Conservation (phyloP, 768 basidiomycete species). For the Dentipellis fragilis region DNA sequence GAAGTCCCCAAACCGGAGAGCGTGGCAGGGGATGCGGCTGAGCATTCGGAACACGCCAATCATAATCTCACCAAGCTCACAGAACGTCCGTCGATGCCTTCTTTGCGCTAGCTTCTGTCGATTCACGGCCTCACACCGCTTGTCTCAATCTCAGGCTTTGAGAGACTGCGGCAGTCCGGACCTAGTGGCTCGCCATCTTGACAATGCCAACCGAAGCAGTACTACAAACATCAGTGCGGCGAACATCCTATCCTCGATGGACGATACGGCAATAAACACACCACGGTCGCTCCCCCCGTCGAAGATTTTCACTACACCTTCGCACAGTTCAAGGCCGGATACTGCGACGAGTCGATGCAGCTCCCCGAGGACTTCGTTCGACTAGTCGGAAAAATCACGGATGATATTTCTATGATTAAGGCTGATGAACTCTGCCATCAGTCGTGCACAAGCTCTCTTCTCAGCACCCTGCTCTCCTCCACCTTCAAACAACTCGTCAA, state of each 20-base stretch:
- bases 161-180: no score
- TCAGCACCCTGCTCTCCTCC: neutral
- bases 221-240: neutral
- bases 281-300: neutral
- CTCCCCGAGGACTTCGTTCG: neutral
- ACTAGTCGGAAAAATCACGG: neutral
- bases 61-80: no score
- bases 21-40: no score
- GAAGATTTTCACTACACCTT: neutral
- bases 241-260: neutral
- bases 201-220: no score
- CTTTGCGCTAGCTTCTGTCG: no score
- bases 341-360: neutral
- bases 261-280: neutral
- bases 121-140: no score
- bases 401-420: neutral
- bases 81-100: no score
- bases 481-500: neutral
- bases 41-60: no score
- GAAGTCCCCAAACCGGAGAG: no score
- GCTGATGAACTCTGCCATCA: neutral
- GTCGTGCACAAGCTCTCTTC: neutral
- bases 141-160: no score
- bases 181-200: no score
- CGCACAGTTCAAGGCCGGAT: neutral